A percentile compares a stretch with the other conserved stretches of the same genome.
Evolutionary conservation across 495 filamentous ascomycete species (phyloP).

Genomic region (Chaetomium tenue): DNA sequence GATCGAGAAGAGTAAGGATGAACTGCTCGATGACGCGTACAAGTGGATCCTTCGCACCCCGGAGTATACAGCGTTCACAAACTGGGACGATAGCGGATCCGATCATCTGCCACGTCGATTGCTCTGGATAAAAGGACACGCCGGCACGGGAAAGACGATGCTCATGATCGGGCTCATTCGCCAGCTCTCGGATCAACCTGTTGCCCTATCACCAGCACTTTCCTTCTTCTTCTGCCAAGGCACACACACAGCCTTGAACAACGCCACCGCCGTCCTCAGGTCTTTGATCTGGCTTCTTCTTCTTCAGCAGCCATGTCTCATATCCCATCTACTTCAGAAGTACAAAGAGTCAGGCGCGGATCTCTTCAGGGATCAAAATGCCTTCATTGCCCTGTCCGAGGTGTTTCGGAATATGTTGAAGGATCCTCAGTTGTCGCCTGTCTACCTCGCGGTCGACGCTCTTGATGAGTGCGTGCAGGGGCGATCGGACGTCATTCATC

Average conservation of each 20-base stretch:
- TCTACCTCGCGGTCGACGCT: slow-evolving; percentile 42
- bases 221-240: no score
- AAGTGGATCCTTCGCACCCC: slow-evolving; percentile 43
- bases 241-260: no score
- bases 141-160: no score
- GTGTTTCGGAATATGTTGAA: no score
- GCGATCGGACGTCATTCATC: slow-evolving; percentile 13
- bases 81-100: slow-evolving; percentile 18
- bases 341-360: slow-evolving; percentile 30
- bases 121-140: slow-evolving; percentile 43
- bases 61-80: slow-evolving; percentile 38
- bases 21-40: slow-evolving; percentile 43
- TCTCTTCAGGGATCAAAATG: no score
- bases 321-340: slow-evolving; percentile 33
- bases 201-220: slow-evolving; percentile 22
- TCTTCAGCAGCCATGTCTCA: slow-evolving; percentile 35
- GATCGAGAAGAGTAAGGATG: no score
- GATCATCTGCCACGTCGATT: slow-evolving; percentile 43
- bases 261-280: no score
- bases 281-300: no score
- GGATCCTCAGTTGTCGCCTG: slow-evolving; percentile 28
- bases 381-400: no score
- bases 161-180: slow-evolving; percentile 45
- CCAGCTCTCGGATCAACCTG: slow-evolving; percentile 28
- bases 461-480: slow-evolving; percentile 27